Conservation (phyloP, 176 grass and related monocot genomes). For the Aegilops umbellulata region DNA sequence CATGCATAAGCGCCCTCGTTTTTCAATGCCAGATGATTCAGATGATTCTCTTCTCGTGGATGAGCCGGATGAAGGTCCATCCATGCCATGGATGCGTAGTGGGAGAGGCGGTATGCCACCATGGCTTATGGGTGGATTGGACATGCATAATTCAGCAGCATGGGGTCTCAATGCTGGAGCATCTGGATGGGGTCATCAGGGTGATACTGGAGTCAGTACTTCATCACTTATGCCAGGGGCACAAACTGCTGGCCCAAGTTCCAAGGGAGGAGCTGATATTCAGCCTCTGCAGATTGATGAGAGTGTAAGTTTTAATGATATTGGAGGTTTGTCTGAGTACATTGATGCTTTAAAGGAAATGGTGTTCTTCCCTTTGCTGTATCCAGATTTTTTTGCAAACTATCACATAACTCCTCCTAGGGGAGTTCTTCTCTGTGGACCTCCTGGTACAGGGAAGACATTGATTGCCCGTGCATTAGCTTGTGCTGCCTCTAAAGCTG, state of each 20-base stretch:
- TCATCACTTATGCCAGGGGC: slow-evolving; percentile 61
- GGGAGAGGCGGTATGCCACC: slow-evolving; percentile 73
- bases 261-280: slow-evolving; percentile 98
- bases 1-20: slow-evolving; percentile 73
- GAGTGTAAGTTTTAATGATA: slow-evolving; percentile 95
- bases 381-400: slow-evolving; percentile 99
- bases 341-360: slow-evolving; percentile 99
- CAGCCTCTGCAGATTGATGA: slow-evolving; percentile 93
- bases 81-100: slow-evolving; percentile 77
- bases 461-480: slow-evolving; percentile 98
- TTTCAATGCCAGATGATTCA: slow-evolving; percentile 88
- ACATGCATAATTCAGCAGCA: slow-evolving; percentile 74
- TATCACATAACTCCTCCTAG: slow-evolving; percentile 98
- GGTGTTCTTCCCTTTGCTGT: slow-evolving; percentile 97
- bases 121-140: slow-evolving; percentile 82
- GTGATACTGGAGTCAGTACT: slow-evolving; percentile 43
- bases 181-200: slow-evolving; percentile 95
- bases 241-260: slow-evolving; percentile 98
- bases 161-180: slow-evolving; percentile 96
- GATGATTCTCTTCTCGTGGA: slow-evolving; percentile 99
- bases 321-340: slow-evolving; percentile 90
- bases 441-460: slow-evolving; percentile 96
- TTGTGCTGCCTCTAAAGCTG: slow-evolving; percentile 90
- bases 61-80: slow-evolving; percentile 77
- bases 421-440: slow-evolving; percentile 97